A percentile compares a stretch with the other conserved stretches of the same genome.
Conservation (phyloP, 495 filamentous ascomycete genomes). For the Podospora pseudopauciseta region DNA sequence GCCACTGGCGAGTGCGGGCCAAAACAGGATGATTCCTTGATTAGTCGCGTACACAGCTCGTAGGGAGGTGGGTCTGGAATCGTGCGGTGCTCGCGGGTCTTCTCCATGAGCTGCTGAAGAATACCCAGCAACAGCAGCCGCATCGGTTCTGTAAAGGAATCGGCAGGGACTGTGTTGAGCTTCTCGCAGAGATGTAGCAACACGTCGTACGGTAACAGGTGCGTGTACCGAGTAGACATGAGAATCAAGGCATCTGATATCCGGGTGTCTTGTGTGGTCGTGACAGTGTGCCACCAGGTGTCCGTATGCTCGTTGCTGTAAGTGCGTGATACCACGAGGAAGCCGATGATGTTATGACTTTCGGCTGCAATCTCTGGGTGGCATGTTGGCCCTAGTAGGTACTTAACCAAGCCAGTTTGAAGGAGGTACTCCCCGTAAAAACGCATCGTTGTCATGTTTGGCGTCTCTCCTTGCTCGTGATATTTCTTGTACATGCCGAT, state of each 20-base stretch:
- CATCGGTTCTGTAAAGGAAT: conserved; percentile 50
- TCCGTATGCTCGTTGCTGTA: conserved; percentile 73
- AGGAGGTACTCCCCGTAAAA: conserved; percentile 65
- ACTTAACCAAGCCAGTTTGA: conserved; percentile 65
- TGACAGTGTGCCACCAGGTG: conserved; percentile 78
- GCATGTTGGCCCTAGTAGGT: conserved; percentile 86
- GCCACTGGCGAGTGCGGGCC: conserved; percentile 39
- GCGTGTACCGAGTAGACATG: conserved; percentile 68
- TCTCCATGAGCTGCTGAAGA: conserved; percentile 30
- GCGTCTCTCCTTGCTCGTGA: conserved; percentile 41
- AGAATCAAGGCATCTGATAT: conserved; percentile 72
- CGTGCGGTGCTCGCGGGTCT: conserved; percentile 17
- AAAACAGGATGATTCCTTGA: conserved; percentile 58
- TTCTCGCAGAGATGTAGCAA: conserved; percentile 74
- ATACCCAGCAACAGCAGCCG: conserved; percentile 49
- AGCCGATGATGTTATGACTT: conserved; percentile 79
- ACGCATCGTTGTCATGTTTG: conserved; percentile 49
- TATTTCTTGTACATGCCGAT: conserved; percentile 55
- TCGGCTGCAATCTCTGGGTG: conserved; percentile 84
- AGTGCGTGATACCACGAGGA: conserved; percentile 74
- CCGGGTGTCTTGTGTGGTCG: conserved; percentile 77
- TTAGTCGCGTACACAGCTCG: conserved; percentile 60
- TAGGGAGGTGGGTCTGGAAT: conserved; percentile 38
- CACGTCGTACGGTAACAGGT: conserved; percentile 52
- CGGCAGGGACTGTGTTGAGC: conserved; percentile 64